A percentile compares a stretch with the other conserved stretches of the same genome.
Conservation (phyloP, 805 yeast species). For the Metschnikowia kunwiensis region DNA sequence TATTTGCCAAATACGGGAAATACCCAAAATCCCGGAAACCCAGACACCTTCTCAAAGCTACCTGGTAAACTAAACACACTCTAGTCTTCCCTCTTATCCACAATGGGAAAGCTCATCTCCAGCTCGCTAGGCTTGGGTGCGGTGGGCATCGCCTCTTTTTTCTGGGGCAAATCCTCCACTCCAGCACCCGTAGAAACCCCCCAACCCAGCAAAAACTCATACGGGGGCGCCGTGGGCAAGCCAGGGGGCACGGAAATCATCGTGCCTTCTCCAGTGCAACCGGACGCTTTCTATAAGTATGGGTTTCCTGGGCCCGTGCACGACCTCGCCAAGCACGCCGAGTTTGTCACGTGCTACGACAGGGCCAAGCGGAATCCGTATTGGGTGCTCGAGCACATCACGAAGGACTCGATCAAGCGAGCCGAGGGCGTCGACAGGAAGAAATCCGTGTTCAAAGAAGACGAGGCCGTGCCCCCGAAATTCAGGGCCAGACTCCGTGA, state of each 20-base stretch:
- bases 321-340: constrained; percentile 69
- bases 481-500: constrained; percentile 79
- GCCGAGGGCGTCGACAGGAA: constrained; percentile 66
- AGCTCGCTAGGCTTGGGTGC: constrained; percentile 35
- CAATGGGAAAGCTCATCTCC: constrained; percentile 31
- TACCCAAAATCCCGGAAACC: too few relatives aligned
- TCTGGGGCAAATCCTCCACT: constrained; percentile 36
- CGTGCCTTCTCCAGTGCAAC: constrained; percentile 49
- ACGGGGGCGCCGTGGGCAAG: constrained; percentile 9
- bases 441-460: constrained; percentile 82
- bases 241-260: constrained; percentile 15
- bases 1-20: too few relatives aligned
- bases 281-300: constrained; percentile 79
- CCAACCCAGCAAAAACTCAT: constrained; percentile 1
- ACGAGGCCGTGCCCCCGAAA: constrained; percentile 69
- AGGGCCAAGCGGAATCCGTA: constrained; percentile 82
- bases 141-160: constrained; percentile 39
- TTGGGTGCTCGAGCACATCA: constrained; percentile 87
- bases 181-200: constrained; percentile 15
- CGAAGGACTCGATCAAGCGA: constrained; percentile 60
- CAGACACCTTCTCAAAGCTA: too few relatives aligned
- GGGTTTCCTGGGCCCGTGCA: constrained; percentile 96
- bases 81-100: too few relatives aligned
- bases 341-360: constrained; percentile 83
- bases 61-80: too few relatives aligned